Conservation (phyloP, 345 rosid species). For the Hibiscus syriacus region DNA sequence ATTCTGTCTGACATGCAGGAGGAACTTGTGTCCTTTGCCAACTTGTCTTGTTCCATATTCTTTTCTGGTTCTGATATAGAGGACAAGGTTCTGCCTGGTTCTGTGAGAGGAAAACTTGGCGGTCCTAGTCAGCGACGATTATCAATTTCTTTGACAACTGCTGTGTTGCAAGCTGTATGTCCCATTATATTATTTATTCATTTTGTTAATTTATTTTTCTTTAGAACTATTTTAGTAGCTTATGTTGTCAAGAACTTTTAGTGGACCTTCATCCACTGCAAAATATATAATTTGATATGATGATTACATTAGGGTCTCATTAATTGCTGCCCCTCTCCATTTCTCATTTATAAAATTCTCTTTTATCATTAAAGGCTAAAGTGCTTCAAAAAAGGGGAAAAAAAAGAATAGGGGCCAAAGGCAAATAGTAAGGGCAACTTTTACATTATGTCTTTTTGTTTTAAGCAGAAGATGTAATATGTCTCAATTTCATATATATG, state of each 20-base stretch:
- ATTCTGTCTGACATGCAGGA: constrained; percentile 40
- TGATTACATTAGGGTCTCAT: neutral
- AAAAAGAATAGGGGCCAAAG: too few species aligned
- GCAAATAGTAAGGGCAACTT: too few species aligned
- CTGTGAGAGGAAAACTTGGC: constrained; percentile 82
- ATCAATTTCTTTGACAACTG: constrained; percentile 50
- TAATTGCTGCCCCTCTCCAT: neutral
- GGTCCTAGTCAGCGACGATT: constrained; percentile 97
- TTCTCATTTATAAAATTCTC: neutral
- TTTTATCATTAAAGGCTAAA: too few species aligned
- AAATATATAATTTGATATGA: neutral
- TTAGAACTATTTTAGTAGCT: constrained; percentile 1
- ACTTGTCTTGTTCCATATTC: constrained; percentile 56
- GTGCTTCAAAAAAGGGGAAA: too few species aligned
- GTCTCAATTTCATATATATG: constrained; percentile 19
- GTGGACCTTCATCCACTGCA: neutral
- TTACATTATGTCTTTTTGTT: neutral
- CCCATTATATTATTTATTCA: constrained; percentile 12
- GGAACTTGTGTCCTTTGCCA: constrained; percentile 57
- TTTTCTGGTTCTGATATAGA: constrained; percentile 38
- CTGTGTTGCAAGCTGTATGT: constrained; percentile 76
- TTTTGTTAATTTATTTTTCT: constrained; percentile 8
- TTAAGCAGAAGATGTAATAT: neutral
- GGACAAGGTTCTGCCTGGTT: constrained; percentile 48
- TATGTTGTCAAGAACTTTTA: neutral